These are phyloP conservation scores for Fraxinus ornus DNA, from an alignment of 305 asterid genomes.

Conservation along the genomic window DNA sequence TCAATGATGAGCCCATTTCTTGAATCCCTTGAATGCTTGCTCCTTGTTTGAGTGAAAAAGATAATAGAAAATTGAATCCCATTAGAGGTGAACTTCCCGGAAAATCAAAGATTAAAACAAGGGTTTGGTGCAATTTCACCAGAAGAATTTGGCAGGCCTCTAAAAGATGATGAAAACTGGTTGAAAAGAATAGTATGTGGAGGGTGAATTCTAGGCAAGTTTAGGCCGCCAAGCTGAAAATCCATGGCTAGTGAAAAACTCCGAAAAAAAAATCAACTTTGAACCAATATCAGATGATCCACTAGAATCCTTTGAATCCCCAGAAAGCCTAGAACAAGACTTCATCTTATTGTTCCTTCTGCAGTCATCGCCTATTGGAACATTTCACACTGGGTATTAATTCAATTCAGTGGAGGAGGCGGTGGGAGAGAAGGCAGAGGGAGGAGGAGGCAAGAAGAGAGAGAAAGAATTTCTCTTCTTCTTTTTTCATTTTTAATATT, in stretches of 20 bases:
- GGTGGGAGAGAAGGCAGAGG: too few species aligned
- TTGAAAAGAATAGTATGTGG: constrained; percentile 19
- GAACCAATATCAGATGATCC: constrained; percentile 43
- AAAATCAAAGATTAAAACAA: constrained; percentile 43
- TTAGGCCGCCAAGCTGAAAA: constrained; percentile 55
- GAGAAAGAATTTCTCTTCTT: too few species aligned
- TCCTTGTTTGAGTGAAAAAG: constrained; percentile 6
- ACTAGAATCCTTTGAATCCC: constrained; percentile 39
- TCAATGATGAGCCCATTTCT: constrained; percentile 34
- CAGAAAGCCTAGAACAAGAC: constrained; percentile 36
- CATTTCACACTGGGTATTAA: constrained; percentile 26
- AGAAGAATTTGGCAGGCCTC: constrained; percentile 27
- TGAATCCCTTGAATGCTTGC: constrained; percentile 30
- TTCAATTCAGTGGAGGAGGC: too few species aligned
- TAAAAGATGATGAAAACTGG: constrained; percentile 36
- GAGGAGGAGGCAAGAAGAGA: too few species aligned
- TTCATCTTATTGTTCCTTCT: constrained; percentile 64
- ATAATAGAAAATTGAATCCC: constrained; percentile 38
- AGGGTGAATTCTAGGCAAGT: constrained; percentile 26
- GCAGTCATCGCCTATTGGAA: constrained; percentile 86
- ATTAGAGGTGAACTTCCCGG: constrained; percentile 26
- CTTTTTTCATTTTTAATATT: too few species aligned
- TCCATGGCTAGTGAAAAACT: constrained; percentile 82
- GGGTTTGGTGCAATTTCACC: constrained; percentile 40
- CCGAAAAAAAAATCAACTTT: constrained; percentile 58